Conservation (phyloP, 106 monocot genomes). For the Allium fistulosum region DNA sequence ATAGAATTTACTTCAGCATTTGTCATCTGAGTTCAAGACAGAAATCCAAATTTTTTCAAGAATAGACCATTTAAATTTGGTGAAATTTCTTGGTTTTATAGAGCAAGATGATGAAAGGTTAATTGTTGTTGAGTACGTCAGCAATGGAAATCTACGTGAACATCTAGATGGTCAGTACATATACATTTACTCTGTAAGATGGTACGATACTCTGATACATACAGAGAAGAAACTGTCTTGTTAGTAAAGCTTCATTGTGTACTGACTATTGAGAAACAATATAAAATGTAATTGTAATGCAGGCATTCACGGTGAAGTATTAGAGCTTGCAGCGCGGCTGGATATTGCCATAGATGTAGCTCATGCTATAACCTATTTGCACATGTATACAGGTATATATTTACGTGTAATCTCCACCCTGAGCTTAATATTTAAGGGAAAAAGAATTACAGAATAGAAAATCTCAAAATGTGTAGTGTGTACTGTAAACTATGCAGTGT, state of each 20-base stretch:
- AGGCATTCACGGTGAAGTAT: constrained; percentile 25
- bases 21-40: constrained; percentile 38
- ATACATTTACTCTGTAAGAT: not conserved
- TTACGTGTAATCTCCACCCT: not conserved
- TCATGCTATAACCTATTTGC: constrained; percentile 62
- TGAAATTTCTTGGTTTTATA: constrained; percentile 48
- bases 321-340: constrained; percentile 35
- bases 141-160: constrained; percentile 55
- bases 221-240: not conserved
- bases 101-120: constrained; percentile 49
- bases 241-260: no score
- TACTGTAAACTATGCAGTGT: no score
- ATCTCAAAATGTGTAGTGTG: not conserved
- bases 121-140: constrained; percentile 53
- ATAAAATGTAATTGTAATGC: not conserved
- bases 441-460: not conserved
- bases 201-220: not conserved
- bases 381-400: constrained; percentile 44
- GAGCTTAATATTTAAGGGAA: not conserved
- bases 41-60: constrained; percentile 41
- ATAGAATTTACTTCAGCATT: constrained; percentile 29
- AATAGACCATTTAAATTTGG: constrained; percentile 64
- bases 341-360: constrained; percentile 56
- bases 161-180: constrained; percentile 49
- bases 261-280: no score